Evolutionary conservation across 2,329 filamentous ascomycete species (phyloP).

Genomic region (Fusarium avenaceum): DNA sequence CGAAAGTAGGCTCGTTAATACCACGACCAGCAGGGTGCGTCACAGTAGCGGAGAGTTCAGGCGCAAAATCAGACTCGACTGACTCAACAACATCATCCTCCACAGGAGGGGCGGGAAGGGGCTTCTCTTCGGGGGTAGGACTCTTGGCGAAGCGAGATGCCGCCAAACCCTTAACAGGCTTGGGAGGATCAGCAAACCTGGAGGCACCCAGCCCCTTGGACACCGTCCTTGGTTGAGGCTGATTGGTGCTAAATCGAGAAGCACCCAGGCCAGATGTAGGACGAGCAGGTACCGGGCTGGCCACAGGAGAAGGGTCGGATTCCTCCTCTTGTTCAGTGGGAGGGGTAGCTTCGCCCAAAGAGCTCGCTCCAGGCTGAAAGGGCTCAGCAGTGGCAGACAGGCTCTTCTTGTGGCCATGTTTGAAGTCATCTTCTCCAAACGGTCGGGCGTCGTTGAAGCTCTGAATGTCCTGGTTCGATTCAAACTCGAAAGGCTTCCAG

Average conservation of each 20-base stretch:
- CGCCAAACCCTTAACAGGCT: constrained; percentile 57
- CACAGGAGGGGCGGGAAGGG: constrained; percentile 46
- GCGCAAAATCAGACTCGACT: constrained; percentile 48
- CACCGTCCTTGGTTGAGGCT: constrained; percentile 51
- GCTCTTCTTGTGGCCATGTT: constrained; percentile 64
- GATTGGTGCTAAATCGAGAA: constrained; percentile 42
- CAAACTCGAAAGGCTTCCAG: constrained; percentile 71
- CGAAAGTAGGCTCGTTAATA: constrained; percentile 68
- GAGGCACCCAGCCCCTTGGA: constrained; percentile 60
- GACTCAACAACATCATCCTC: constrained; percentile 49
- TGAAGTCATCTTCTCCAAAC: constrained; percentile 60
- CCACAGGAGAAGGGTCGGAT: constrained; percentile 42
- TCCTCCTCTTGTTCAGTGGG: constrained; percentile 41
- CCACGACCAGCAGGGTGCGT: constrained; percentile 39
- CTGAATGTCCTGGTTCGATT: constrained; percentile 61
- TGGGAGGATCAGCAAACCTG: constrained; percentile 62
- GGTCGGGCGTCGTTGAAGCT: constrained; percentile 67
- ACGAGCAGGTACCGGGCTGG: constrained; percentile 39
- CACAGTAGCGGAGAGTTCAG: constrained; percentile 31
- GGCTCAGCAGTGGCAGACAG: constrained; percentile 76
- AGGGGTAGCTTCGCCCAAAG: constrained; percentile 46
- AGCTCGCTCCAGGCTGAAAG: constrained; percentile 67
- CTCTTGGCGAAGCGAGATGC: constrained; percentile 61
- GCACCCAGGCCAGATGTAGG: constrained; percentile 37
- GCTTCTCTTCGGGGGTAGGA: constrained; percentile 51